These are phyloP conservation scores for Tetraselmis chui DNA, from an alignment of 139 green algal genomes.

Conservation along the genomic window DNA sequence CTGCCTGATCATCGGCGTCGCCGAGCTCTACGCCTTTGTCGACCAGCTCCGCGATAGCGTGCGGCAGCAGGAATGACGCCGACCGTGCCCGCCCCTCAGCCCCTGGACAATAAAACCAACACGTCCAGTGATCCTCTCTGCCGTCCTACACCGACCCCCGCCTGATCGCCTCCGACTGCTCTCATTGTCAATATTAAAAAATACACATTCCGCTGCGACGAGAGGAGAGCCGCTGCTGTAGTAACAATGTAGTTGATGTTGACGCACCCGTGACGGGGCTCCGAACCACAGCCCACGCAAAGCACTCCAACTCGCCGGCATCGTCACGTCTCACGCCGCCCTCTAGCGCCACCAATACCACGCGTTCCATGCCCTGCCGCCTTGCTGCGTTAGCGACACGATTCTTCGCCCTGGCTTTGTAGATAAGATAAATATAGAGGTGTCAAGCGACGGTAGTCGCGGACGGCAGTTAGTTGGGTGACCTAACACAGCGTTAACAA, in stretches of 20 bases:
- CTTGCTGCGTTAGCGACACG: slow-evolving; percentile 5
- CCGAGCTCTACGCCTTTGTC: slow-evolving; percentile 31
- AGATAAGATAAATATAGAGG: too few species aligned
- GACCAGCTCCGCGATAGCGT: slow-evolving; percentile 17
- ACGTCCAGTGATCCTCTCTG: too few species aligned
- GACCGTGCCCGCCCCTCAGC: neutral
- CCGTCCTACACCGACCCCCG: too few species aligned
- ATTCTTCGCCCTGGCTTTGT: slow-evolving; percentile 25
- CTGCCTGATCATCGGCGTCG: slow-evolving; percentile 21
- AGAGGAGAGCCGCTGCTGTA: too few species aligned
- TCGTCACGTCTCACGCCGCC: slow-evolving; percentile 22
- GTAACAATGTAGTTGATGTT: too few species aligned
- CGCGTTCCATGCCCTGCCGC: neutral
- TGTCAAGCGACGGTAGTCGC: too few species aligned
- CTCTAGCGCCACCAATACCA: slow-evolving; percentile 25
- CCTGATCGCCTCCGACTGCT: too few species aligned
- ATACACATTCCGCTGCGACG: too few species aligned
- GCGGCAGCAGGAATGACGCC: slow-evolving; percentile 24
- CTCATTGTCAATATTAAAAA: too few species aligned
- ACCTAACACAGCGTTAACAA: too few species aligned
- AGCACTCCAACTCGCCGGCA: slow-evolving; percentile 4
- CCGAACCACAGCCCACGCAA: slow-evolving; percentile 16
- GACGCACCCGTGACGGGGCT: neutral
- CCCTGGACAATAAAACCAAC: too few species aligned
- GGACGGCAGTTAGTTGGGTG: too few species aligned